Percentiles rank a stretch among this genome's conserved stretches.
Conservation (phyloP, 2,329 filamentous ascomycete species). For the Plectosphaerella sp. region DNA sequence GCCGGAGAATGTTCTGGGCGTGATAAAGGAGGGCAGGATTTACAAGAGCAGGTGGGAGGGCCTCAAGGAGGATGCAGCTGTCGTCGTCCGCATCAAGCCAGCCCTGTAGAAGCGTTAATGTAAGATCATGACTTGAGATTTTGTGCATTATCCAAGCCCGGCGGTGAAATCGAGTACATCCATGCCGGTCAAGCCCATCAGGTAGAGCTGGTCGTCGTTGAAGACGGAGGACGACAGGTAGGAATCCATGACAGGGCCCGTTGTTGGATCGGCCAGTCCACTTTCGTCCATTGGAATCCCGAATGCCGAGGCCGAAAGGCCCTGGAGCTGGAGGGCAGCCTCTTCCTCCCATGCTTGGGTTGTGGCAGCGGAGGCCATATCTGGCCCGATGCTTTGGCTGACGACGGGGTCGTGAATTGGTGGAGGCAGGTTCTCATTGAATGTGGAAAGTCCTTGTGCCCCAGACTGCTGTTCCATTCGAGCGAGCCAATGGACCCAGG, state of each 20-base stretch:
- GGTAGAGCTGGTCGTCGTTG: constrained; percentile 16
- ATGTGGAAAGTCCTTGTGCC: no score
- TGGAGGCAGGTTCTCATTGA: no score
- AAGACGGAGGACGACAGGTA: constrained; percentile 10
- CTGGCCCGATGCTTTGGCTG: no score
- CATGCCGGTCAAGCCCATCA: constrained; percentile 18
- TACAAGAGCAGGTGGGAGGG: constrained; percentile 16
- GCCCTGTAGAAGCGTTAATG: not conserved
- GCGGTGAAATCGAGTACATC: constrained; percentile 17
- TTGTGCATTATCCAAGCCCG: not conserved
- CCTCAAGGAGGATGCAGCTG: constrained; percentile 11
- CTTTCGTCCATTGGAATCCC: not conserved
- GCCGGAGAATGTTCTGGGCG: constrained; percentile 41
- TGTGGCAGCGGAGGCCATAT: no score
- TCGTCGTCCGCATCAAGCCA: constrained; percentile 6
- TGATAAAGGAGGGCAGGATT: constrained; percentile 51
- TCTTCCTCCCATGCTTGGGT: constrained; percentile 2
- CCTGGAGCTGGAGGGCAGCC: constrained; percentile 2
- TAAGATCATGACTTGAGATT: not conserved
- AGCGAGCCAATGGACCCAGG: constrained; percentile 17
- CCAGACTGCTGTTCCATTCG: not conserved
- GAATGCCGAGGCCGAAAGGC: not conserved
- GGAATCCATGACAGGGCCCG: not conserved
- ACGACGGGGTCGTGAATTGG: no score
- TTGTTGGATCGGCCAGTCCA: not conserved